Conservation (phyloP, 2,329 filamentous ascomycete genomes). For the Diaporthe humulicola region DNA sequence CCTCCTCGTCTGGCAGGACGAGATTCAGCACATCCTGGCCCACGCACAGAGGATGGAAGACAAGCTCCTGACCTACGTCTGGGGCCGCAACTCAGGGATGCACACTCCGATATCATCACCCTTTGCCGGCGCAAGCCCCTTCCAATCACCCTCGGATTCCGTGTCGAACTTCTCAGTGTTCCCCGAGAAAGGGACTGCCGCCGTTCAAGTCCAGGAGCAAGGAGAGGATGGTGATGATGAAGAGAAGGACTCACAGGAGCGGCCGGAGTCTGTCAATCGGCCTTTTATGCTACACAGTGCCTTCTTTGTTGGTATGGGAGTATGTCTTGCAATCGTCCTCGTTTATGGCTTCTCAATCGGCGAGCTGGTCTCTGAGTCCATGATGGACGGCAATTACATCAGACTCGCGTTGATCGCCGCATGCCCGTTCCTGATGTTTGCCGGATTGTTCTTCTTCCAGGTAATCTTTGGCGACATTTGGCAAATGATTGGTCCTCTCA, state of each 20-base stretch:
- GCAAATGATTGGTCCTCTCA: conserved; percentile 64
- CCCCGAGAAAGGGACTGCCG: conserved; percentile 40
- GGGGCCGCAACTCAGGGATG: conserved; percentile 42
- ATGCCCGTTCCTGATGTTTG: conserved; percentile 54
- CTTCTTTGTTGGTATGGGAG: conserved; percentile 54
- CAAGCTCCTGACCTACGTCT: conserved; percentile 50
- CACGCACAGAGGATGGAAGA: conserved; percentile 52
- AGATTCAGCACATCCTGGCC: conserved; percentile 54
- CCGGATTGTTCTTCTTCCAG: conserved; percentile 59
- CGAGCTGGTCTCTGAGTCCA: conserved; percentile 54
- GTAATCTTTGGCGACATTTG: conserved; percentile 54
- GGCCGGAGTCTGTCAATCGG: conserved; percentile 55
- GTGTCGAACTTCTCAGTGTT: conserved; percentile 39
- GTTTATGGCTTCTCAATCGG: conserved; percentile 54
- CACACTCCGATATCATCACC: conserved; percentile 34
- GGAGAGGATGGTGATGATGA: conserved; percentile 43
- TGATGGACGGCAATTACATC: conserved; percentile 54
- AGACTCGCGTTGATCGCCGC: conserved; percentile 52
- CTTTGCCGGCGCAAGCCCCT: conserved; percentile 38
- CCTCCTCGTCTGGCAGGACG: conserved; percentile 59
- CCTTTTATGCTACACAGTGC: conserved; percentile 54
- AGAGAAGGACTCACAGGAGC: conserved; percentile 45
- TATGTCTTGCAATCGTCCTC: conserved; percentile 54
- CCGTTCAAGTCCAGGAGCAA: conserved; percentile 35
- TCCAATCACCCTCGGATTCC: conserved; percentile 41